These are phyloP conservation scores for Salicornia ramosissima DNA, from an alignment of 148 eudicot species.

Conservation along the genomic window DNA sequence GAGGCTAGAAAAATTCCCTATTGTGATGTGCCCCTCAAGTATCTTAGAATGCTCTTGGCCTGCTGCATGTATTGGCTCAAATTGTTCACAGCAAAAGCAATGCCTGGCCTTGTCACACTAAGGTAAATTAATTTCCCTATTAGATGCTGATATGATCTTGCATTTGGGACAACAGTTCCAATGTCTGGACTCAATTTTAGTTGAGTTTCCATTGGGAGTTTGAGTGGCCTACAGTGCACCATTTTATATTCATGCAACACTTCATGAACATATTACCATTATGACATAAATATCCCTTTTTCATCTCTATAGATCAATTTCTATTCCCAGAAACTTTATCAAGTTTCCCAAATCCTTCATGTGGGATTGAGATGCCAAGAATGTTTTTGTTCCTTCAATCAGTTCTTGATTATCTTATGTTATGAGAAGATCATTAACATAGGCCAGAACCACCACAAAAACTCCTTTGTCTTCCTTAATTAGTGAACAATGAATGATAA, in stretches of 20 bases:
- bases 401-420: neutral
- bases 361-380: neutral
- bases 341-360: conserved; percentile 5
- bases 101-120: neutral
- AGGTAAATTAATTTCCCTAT: neutral
- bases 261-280: neutral
- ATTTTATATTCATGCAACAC: neutral
- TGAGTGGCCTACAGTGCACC: neutral
- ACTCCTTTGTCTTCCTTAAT: neutral
- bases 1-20: neutral
- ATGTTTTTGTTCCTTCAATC: neutral
- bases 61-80: neutral
- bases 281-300: neutral
- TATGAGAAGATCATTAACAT: conserved; percentile 1
- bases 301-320: neutral
- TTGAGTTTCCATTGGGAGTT: neutral
- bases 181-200: neutral
- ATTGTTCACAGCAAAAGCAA: neutral
- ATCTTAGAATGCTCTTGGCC: neutral
- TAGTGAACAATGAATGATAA: no score
- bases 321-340: conserved; percentile 4
- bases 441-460: neutral
- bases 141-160: neutral
- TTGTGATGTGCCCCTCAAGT: neutral
- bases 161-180: neutral